Conservation (phyloP, 2,329 filamentous ascomycete species). For the Monilinia vaccinii-corymbosi region DNA sequence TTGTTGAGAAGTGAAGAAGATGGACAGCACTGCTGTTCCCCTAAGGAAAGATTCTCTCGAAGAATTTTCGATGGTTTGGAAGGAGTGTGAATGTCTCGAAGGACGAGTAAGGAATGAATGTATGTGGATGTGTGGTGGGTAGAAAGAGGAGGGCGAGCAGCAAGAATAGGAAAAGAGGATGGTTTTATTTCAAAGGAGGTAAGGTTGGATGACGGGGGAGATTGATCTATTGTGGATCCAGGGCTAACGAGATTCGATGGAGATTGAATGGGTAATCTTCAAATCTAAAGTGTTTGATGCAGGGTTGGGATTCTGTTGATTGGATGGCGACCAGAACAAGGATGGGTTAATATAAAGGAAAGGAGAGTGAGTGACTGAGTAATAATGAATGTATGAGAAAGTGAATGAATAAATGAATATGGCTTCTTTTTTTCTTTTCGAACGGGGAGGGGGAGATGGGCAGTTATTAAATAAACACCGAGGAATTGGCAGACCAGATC, state of each 20-base stretch:
- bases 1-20: slow-evolving; percentile 9
- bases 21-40: slow-evolving; percentile 28
- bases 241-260: not conserved
- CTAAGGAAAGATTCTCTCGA: slow-evolving; percentile 21
- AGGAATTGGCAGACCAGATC: not conserved
- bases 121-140: slow-evolving; percentile 3
- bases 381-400: too few species aligned
- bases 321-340: not conserved
- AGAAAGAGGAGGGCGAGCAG: not conserved
- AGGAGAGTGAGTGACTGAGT: too few species aligned
- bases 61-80: slow-evolving; percentile 15
- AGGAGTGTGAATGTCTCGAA: slow-evolving; percentile 23
- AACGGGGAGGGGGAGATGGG: not conserved
- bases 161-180: slow-evolving; percentile 2
- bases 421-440: too few species aligned
- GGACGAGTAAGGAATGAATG: slow-evolving; percentile 16
- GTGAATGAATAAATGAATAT: not conserved
- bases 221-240: not conserved
- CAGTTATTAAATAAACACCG: not conserved
- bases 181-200: slow-evolving; percentile 7
- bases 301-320: not conserved
- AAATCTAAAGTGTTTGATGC: slow-evolving; percentile 1
- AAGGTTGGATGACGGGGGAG: not conserved
- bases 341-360: not conserved
- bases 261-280: not conserved